Base-by-base conservation (phyloP, 306 rosid genomes). In the Vicia sativa region DNA sequence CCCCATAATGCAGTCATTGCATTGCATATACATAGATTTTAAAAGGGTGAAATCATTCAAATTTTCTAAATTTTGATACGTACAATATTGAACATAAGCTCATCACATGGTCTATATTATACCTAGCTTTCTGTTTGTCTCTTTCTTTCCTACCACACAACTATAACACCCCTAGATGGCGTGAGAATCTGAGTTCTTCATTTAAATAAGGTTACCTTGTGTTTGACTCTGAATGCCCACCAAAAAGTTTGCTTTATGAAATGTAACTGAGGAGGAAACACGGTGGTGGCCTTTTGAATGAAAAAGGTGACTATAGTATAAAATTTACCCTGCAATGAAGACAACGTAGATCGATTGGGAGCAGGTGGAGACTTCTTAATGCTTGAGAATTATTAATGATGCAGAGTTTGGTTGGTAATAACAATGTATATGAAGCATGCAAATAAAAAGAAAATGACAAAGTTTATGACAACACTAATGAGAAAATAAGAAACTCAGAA, bases 361-460 rank as follows among this genome's bases (percentile, higher is more conserved):
- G 86, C 85, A 83, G 91, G 71, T 86, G 63, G 69, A 71, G 81
- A 71, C 70, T 70, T 67, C 68, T 65, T 35, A 31, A 34, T 60
- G 55, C 49, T 64, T 75, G 25, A 66, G 37, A 65, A 80, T 70
- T 70, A 64, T 56, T 29, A 56, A 64, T 35, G 35, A 42, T 50
- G 31, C 68, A 29, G 68, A 45, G 65, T 0, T 37, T 37, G 44
- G 67, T 70, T n/a, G 28, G 50, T 54, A 37, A 48, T 61, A 57
- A 16, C 65, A 73, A 16, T 61, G 45, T 42, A 48, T 16, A 11
- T 7, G 19, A 39, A 7, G 67, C 76, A 25, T 58, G 46, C 63
- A 79, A 45, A 62, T 72, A 71, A 73, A 34, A 52, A 81, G 82
- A 79, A 64, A 71, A 77, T 70, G 87, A 79, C 87, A 83, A 85